These are phyloP conservation scores for Lanzia echinophila DNA, from an alignment of 2,329 filamentous ascomycete species.

Conservation along the genomic window DNA sequence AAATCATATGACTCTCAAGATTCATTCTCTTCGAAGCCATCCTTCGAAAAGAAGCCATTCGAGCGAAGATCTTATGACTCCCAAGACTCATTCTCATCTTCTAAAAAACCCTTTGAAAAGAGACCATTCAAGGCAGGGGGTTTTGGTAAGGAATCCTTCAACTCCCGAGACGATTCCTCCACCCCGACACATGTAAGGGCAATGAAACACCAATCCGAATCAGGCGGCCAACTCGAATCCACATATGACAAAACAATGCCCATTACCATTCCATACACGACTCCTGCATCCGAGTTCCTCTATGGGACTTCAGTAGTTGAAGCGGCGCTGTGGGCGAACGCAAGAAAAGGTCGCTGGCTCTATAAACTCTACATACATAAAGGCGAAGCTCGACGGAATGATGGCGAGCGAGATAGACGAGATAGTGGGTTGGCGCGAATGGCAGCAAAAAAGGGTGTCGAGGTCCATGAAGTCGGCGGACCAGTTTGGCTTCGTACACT, in stretches of 20 bases:
- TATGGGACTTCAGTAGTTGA: conserved; percentile 79
- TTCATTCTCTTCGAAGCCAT: too few species aligned
- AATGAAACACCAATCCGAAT: neutral
- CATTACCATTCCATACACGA: conserved; percentile 59
- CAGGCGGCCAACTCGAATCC: conserved; percentile 4
- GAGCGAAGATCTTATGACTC: neutral
- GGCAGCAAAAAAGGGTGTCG: conserved; percentile 44
- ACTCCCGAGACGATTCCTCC: neutral
- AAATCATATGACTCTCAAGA: too few species aligned
- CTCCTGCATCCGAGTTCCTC: conserved; percentile 83
- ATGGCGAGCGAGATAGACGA: conserved; percentile 39
- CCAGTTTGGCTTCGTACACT: conserved; percentile 57
- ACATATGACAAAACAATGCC: conserved; percentile 23
- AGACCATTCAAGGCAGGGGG: neutral
- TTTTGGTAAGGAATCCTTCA: neutral
- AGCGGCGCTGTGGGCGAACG: conserved; percentile 60
- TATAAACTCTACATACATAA: conserved; percentile 79
- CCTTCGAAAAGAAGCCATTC: neutral
- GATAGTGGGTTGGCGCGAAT: conserved; percentile 40
- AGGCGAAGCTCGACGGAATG: conserved; percentile 50
- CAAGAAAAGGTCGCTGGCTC: conserved; percentile 56
- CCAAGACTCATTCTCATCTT: too few species aligned
- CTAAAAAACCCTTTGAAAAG: neutral
- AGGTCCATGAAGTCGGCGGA: conserved; percentile 51
- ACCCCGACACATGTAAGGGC: neutral